Conservation (phyloP, 306 rosid species). For the Cyamopsis tetragonoloba region DNA sequence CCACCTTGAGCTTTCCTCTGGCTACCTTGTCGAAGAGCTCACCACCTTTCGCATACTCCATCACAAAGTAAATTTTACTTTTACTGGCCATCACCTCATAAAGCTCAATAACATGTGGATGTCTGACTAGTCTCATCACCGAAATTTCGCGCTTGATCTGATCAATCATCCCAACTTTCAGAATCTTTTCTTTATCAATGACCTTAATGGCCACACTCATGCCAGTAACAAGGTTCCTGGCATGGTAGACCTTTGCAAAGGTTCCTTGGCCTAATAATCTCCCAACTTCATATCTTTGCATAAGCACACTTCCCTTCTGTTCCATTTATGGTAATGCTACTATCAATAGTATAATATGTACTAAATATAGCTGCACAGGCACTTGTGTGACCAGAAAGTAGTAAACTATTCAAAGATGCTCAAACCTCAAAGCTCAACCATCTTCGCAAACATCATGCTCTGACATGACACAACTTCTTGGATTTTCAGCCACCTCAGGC, state of each 20-base stretch:
- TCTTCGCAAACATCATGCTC: conserved; percentile 59
- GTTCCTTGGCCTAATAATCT: conserved; percentile 93
- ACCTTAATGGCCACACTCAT: conserved; percentile 78
- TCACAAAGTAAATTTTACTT: conserved; percentile 87
- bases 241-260: conserved; percentile 94
- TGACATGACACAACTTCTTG: conserved; percentile 30
- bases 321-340: conserved; percentile 50
- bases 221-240: conserved; percentile 68
- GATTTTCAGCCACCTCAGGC: conserved; percentile 33
- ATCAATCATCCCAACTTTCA: conserved; percentile 86
- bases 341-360: conserved; percentile 23
- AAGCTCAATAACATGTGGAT: conserved; percentile 87
- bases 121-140: conserved; percentile 73
- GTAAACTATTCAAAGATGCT: conserved; percentile 20
- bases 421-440: conserved; percentile 61
- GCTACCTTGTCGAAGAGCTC: conserved; percentile 85
- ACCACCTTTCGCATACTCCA: conserved; percentile 91
- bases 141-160: conserved; percentile 94
- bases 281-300: conserved; percentile 84
- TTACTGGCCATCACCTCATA: conserved; percentile 96
- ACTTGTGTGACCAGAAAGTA: conserved; percentile 16
- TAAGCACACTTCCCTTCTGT: conserved; percentile 61
- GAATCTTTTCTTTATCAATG: conserved; percentile 71
- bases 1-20: conserved; percentile 87
- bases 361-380: too few relatives aligned